Base-by-base conservation (phyloP, 2,329 filamentous ascomycete species). In the Xylaria hypoxylon region DNA sequence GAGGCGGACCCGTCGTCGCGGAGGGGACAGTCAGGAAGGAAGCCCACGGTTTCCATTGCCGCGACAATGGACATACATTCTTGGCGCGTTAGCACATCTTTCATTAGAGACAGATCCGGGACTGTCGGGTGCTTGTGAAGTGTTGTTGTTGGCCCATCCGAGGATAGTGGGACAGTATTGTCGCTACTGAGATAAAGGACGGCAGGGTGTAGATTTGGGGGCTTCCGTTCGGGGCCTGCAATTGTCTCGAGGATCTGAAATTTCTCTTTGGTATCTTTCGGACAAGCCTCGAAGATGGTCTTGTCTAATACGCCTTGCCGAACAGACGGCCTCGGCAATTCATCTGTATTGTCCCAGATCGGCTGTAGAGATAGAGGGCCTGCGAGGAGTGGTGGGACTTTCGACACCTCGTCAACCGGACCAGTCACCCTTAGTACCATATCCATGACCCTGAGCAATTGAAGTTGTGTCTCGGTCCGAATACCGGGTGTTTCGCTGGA, bases 51-150 rank as follows among this genome's bases (percentile, higher is more conserved):
- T 74, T 92, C 90, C 5, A 86, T 89, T 0, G 89, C 87, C 0
- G 88, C 86, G 22, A 92, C 87, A 61, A 92, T 91, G 13, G 86
- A 82, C 53, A 82, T 85, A 77, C 90, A 92, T 74, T 92, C 90
- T 1, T 81, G 80, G 0, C 84, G 78, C 0, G 87, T 86, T 0
- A 92, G 81, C 0, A 92, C 85, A 44, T 89, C 83, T 51, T 82
- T 85, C 13, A 89, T 82, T 0, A 92, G 78, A 5, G 85, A 83
- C 0, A 92, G 82, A 4, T 87, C 85, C 0, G 89, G 89, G 0
- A 92, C 89, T 0, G 82, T 78, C 0, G 90, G 89, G 64, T 92
- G 90, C 5, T 84, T 79, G 62, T 88, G 83, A 59, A 85, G 84
- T 33, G 82, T 82, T n/a, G 86, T 86, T 0, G 80, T 70, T 0